Conservation (phyloP, 2,329 filamentous ascomycete species). For the Epichloe baconii region DNA sequence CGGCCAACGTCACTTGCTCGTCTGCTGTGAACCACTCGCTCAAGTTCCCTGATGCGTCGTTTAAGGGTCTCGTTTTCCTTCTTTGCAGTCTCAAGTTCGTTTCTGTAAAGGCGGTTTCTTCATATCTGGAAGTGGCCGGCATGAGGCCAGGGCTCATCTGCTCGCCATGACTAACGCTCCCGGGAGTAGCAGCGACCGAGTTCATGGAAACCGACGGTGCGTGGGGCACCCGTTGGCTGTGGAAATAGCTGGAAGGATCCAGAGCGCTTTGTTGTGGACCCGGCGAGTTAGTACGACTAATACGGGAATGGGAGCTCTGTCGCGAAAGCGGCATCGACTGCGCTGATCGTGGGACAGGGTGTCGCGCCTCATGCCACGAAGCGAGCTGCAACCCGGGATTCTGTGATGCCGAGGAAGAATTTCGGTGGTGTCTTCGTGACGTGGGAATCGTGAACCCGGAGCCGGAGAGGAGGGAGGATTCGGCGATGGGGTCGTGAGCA, state of each 20-base stretch:
- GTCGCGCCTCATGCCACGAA: slow-evolving; percentile 24
- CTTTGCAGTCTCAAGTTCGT: slow-evolving; percentile 48
- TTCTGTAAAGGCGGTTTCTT: slow-evolving; percentile 47
- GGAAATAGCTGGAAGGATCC: slow-evolving; percentile 32
- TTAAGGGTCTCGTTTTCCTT: slow-evolving; percentile 51
- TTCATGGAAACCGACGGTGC: slow-evolving; percentile 21
- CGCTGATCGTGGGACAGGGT: slow-evolving; percentile 33
- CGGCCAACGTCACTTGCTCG: slow-evolving; percentile 33
- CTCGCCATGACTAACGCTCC: slow-evolving; percentile 20
- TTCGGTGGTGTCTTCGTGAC: slow-evolving; percentile 42
- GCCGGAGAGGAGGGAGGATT: slow-evolving; percentile 41
- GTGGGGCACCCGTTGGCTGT: slow-evolving; percentile 30
- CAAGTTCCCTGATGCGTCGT: slow-evolving; percentile 47
- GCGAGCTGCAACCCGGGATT: slow-evolving; percentile 25
- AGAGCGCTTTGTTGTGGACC: slow-evolving; percentile 31
- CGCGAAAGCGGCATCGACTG: slow-evolving; percentile 34
- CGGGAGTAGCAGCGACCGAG: slow-evolving; percentile 28
- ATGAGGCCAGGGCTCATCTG: slow-evolving; percentile 41
- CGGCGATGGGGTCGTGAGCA: slow-evolving; percentile 32
- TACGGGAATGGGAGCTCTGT: slow-evolving; percentile 41
- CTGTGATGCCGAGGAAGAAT: slow-evolving; percentile 44
- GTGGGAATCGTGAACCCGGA: slow-evolving; percentile 45
- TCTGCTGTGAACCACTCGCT: slow-evolving; percentile 38
- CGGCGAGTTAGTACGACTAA: slow-evolving; percentile 37
- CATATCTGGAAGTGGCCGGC: slow-evolving; percentile 45